A percentile compares a stretch with the other conserved stretches of the same genome.
Evolutionary conservation across 129 eudicot genomes (phyloP).

Genomic region (Centaurea solstitialis): DNA sequence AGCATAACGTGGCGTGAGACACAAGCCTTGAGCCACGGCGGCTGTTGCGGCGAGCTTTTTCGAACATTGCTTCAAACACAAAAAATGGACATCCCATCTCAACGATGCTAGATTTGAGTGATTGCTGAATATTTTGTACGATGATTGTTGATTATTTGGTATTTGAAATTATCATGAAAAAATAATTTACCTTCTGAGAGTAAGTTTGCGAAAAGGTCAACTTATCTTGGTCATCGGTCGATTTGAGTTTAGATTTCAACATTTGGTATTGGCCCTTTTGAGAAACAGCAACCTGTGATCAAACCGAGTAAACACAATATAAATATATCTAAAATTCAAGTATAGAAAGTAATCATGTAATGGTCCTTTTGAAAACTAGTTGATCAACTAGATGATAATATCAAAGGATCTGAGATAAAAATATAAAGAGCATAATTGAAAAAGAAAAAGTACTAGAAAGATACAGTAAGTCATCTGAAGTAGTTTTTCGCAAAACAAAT

Average conservation of each 20-base stretch:
- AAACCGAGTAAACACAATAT: not conserved
- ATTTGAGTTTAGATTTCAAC: conserved; percentile 40
- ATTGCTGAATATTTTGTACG: not conserved
- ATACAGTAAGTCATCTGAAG: not conserved
- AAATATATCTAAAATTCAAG: not conserved
- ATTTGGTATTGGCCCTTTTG: conserved; percentile 43
- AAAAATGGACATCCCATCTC: too few relatives aligned
- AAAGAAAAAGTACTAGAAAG: not conserved
- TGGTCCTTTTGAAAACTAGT: not conserved
- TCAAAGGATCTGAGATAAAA: too few relatives aligned
- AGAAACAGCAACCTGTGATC: conserved; percentile 39
- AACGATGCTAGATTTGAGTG: not conserved
- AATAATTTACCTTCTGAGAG: conserved; percentile 40
- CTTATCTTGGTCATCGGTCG: conserved; percentile 33
- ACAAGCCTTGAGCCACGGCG: too few relatives aligned
- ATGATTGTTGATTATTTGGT: not conserved
- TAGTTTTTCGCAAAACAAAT: too few relatives aligned
- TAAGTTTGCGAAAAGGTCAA: conserved; percentile 31
- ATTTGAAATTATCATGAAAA: not conserved
- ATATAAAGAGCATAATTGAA: not conserved
- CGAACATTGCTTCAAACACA: too few relatives aligned
- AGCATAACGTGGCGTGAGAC: too few relatives aligned
- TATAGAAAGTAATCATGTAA: not conserved
- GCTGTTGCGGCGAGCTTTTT: too few relatives aligned
- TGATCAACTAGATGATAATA: not conserved